A percentile compares a stretch with the other conserved stretches of the same genome.
Conservation (phyloP, 2,329 filamentous ascomycete species). For the Clarireedia paspali region DNA sequence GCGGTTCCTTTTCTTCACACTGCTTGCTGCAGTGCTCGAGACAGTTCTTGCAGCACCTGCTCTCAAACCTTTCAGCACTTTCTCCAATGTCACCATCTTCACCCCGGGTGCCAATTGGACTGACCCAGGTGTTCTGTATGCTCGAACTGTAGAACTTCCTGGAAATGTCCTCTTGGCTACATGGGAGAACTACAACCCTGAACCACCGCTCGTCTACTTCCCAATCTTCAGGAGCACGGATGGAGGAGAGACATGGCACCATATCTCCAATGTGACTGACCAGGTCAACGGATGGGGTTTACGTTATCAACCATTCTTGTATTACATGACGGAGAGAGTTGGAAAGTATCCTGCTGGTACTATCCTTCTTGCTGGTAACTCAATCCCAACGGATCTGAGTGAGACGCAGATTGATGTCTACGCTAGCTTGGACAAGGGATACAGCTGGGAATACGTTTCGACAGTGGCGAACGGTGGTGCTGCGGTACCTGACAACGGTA, state of each 20-base stretch:
- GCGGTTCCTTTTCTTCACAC: slow-evolving; percentile 16
- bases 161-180: slow-evolving; percentile 41
- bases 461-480: slow-evolving; percentile 56
- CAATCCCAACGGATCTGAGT: slow-evolving; percentile 43
- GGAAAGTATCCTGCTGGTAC: slow-evolving; percentile 55
- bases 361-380: slow-evolving; percentile 45
- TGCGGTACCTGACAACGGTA: slow-evolving; percentile 49
- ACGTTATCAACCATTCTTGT: slow-evolving; percentile 62
- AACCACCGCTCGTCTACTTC: slow-evolving; percentile 44
- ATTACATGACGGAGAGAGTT: slow-evolving; percentile 50
- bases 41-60: slow-evolving; percentile 15
- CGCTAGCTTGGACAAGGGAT: slow-evolving; percentile 50
- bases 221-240: slow-evolving; percentile 48
- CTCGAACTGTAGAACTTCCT: slow-evolving; percentile 30
- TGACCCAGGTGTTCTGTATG: slow-evolving; percentile 27
- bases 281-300: slow-evolving; percentile 56
- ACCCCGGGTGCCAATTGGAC: slow-evolving; percentile 24
- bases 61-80: slow-evolving; percentile 19
- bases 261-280: slow-evolving; percentile 56
- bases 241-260: slow-evolving; percentile 51
- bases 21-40: slow-evolving; percentile 15
- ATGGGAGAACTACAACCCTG: slow-evolving; percentile 49
- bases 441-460: slow-evolving; percentile 60
- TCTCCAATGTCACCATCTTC: slow-evolving; percentile 26
- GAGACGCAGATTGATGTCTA: slow-evolving; percentile 64